Evolutionary conservation across 805 yeast genomes (phyloP), one percentile per base, ranked within the genome.

Genomic region (Grigorovia humatica): DNA sequence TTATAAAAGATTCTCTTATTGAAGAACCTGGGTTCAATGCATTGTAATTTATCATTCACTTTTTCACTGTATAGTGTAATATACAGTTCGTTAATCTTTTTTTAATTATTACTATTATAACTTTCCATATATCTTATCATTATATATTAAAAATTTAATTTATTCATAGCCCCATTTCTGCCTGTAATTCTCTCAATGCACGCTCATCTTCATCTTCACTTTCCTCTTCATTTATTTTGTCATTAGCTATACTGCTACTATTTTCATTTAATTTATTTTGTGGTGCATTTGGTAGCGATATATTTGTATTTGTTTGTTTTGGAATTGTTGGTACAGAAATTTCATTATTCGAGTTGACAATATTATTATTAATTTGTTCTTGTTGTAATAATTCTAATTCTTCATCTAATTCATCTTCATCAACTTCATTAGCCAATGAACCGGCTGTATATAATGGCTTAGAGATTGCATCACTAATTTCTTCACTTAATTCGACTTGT

Each of bases 391-490:
- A 85, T 53, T 88, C 95, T 67, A 93, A 79, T 70, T 93, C 99
- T 59, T 90, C 96, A 61, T 90, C 93, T 65, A 91, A 80, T 69
- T 93, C 99, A 61, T 89, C 96, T 60, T 88, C 95, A 64, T 87
- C 96, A 35, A 83, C 50, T 52, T 88, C 96, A 29, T 59, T 57
- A n/a, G 51, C 29, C 17, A 50, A 27, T 40, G 44, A 38, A 2
- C 46, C 57, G 5, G 64, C 65, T 49, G 76, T 76, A 51, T 95
- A 95, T 58, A 93, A 78, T 6, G 99, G 96, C 71, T 96, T 81
- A 48, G 96, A 85, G 53, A 93, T 89, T 43, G 99, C 98, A 52
- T 93, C 96, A 48, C 95, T 83, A 51, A 93, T 89, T 74, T 93
- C 99, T 59, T 89, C 96, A 44, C 96, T 86, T 62, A 88, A 74